Evolutionary conservation across 306 rosid genomes (phyloP).

Genomic region (Vigna radiata): DNA sequence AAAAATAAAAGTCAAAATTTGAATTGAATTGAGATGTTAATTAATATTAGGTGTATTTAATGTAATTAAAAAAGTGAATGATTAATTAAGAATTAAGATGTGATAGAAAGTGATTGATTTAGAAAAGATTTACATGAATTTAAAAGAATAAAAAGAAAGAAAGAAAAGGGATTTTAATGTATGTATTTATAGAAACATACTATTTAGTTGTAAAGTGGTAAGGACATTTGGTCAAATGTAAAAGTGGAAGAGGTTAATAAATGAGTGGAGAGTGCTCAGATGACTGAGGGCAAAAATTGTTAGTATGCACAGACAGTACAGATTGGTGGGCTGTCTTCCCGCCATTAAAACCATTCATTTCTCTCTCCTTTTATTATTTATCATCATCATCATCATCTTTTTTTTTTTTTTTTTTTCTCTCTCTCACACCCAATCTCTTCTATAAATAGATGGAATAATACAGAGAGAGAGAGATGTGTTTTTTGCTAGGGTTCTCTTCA

Average conservation of each 20-base stretch:
- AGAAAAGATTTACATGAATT: too few relatives aligned
- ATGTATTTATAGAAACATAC: constrained; percentile 13
- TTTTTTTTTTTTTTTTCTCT: neutral
- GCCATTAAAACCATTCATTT: constrained; percentile 59
- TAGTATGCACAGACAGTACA: constrained; percentile 61
- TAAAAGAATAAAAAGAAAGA: too few relatives aligned
- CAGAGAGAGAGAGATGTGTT: neutral
- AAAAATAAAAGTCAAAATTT: too few relatives aligned
- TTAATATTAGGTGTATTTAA: too few relatives aligned
- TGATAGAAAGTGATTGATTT: too few relatives aligned
- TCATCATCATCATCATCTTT: neutral
- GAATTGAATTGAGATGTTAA: too few relatives aligned
- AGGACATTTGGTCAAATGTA: constrained; percentile 52
- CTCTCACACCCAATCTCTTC: neutral
- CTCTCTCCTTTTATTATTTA: neutral
- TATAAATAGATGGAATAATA: constrained; percentile 53
- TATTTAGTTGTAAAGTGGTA: constrained; percentile 16
- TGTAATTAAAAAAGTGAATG: too few relatives aligned
- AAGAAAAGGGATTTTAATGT: too few relatives aligned
- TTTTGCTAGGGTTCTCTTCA: constrained; percentile 50
- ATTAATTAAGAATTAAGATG: too few relatives aligned
- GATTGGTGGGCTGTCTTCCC: constrained; percentile 73
- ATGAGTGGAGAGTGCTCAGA: constrained; percentile 62
- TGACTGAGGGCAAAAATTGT: constrained; percentile 48
- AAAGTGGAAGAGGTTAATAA: constrained; percentile 47